These are phyloP conservation scores for button mushroom (Agaricus bisporus) DNA, from an alignment of 768 basidiomycete genomes.

Conservation along the genomic window DNA sequence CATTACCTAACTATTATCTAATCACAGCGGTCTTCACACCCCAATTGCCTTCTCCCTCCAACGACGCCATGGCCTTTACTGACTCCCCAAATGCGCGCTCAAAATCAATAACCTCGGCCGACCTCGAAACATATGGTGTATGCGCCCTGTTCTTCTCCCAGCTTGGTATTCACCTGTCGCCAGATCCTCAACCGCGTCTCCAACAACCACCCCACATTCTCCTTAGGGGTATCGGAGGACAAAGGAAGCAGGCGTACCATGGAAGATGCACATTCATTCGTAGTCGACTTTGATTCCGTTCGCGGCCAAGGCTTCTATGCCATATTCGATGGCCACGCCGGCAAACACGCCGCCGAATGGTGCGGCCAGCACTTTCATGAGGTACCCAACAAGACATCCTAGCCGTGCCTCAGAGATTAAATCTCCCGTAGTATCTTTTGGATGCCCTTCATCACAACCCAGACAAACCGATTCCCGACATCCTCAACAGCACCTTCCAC, in stretches of 20 bases:
- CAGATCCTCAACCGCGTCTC: slow-evolving; percentile 78
- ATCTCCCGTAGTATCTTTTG: slow-evolving; percentile 44
- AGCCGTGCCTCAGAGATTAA: neutral
- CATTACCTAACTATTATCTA: slow-evolving; percentile 10
- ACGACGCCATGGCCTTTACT: slow-evolving; percentile 31
- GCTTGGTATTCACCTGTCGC: neutral
- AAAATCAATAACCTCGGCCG: slow-evolving; percentile 75
- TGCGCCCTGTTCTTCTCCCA: slow-evolving; percentile 19
- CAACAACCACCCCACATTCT: slow-evolving; percentile 54
- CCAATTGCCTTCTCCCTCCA: neutral
- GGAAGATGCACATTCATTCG: slow-evolving; percentile 97
- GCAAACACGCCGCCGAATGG: slow-evolving; percentile 99
- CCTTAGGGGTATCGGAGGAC: slow-evolving; percentile 76
- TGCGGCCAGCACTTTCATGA: slow-evolving; percentile 95
- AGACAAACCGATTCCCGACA: slow-evolving; percentile 65
- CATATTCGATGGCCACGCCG: slow-evolving; percentile 97
- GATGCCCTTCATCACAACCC: slow-evolving; percentile 59
- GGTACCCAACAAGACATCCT: slow-evolving; percentile 29
- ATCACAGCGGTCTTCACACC: slow-evolving; percentile 5
- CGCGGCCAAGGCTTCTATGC: slow-evolving; percentile 98
- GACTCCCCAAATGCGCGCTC: slow-evolving; percentile 76
- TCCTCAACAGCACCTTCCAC: slow-evolving; percentile 93
- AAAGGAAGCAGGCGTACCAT: slow-evolving; percentile 87
- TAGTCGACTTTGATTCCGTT: slow-evolving; percentile 87
- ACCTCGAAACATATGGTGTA: slow-evolving; percentile 74